Conservation (phyloP, 179 eudicot genomes). For the Beta lomatogona region DNA sequence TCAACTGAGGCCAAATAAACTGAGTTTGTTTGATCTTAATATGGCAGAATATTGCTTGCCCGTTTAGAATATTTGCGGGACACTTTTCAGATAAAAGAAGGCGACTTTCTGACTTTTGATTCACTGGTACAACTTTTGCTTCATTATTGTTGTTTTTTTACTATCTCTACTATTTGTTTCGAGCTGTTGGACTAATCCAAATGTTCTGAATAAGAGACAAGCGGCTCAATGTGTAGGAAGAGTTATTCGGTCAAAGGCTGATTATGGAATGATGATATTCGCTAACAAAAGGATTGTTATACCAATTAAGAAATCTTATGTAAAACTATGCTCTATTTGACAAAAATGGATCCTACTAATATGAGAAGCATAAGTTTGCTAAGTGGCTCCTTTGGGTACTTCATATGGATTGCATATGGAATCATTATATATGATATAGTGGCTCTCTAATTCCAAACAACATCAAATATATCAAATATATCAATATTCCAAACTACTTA, state of each 20-base stretch:
- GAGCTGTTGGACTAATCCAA: conserved; percentile 18
- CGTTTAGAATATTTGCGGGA: conserved; percentile 86
- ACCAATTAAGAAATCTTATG: neutral
- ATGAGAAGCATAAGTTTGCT: too few relatives aligned
- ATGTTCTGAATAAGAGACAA: conserved; percentile 71
- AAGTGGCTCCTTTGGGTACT: neutral
- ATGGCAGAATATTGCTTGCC: conserved; percentile 78
- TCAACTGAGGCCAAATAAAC: neutral
- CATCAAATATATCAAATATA: neutral
- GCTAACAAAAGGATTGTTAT: conserved; percentile 88
- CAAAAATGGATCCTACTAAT: neutral
- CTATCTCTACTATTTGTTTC: conserved; percentile 6
- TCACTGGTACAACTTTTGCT: conserved; percentile 66
- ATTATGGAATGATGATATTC: conserved; percentile 99
- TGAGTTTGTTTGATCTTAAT: neutral
- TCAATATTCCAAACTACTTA: neutral
- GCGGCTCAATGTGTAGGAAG: conserved; percentile 99
- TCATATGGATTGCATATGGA: neutral
- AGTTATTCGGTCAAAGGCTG: conserved; percentile 97
- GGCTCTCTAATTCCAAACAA: neutral
- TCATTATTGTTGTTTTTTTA: neutral
- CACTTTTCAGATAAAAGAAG: conserved; percentile 93
- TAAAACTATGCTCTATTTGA: neutral
- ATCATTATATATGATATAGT: neutral
- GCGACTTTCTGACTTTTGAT: conserved; percentile 91